phyloP scores from a whole-genome alignment of 306 rosid species.

The Prunus mongolica region DNA sequence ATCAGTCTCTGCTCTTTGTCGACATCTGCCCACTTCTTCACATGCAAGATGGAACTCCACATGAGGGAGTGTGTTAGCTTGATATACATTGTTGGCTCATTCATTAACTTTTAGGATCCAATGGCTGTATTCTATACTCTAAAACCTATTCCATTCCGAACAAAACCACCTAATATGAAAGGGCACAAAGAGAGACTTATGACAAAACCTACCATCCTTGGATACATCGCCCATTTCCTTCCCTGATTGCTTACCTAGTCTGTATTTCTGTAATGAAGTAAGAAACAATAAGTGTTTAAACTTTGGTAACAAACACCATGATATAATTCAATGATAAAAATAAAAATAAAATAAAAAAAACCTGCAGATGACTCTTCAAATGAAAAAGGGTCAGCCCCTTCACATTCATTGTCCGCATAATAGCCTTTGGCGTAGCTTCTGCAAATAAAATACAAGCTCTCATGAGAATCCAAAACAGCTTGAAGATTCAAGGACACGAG shows the following conservation, averaged over 20 bases:
- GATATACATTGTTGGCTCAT: neutral
- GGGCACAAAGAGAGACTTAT: slow-evolving; percentile 16
- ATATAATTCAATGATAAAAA: neutral
- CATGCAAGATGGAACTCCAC: neutral
- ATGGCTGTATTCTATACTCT: neutral
- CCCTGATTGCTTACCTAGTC: slow-evolving; percentile 97
- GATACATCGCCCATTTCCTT: slow-evolving; percentile 84
- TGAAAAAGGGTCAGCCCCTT: slow-evolving; percentile 97
- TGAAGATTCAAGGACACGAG: neutral
- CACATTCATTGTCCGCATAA: slow-evolving; percentile 98
- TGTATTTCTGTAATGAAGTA: slow-evolving; percentile 74
- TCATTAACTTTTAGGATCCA: neutral
- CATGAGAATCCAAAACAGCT: slow-evolving; percentile 31
- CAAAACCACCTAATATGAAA: slow-evolving; percentile 17
- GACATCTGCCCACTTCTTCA: neutral
- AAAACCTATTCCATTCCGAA: slow-evolving; percentile 1
- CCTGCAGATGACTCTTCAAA: slow-evolving; percentile 99
- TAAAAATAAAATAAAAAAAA: slow-evolving; percentile 13
- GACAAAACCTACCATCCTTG: slow-evolving; percentile 72
- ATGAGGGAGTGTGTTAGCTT: neutral
- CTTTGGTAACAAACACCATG: neutral
- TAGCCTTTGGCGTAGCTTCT: slow-evolving; percentile 99
- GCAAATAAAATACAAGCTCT: slow-evolving; percentile 42
- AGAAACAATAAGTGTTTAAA: slow-evolving; percentile 11
- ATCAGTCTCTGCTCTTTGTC: neutral